Percentiles rank a stretch among this genome's conserved stretches.
phyloP scores from a whole-genome alignment of 1,139 yeast species.

The Magnusiomyces tetraspermus region DNA sequence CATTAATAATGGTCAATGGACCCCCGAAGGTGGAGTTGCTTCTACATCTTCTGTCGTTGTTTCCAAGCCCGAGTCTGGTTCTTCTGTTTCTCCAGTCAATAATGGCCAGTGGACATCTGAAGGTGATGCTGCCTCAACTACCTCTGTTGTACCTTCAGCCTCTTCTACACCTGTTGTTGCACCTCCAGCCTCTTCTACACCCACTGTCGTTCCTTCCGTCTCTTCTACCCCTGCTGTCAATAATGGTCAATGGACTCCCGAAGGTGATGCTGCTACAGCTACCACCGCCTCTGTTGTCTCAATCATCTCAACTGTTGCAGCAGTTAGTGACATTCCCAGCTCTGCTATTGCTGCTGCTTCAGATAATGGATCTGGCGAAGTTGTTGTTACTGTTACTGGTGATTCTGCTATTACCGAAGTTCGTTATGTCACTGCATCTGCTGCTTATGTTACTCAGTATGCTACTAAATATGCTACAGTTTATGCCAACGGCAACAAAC shows the following conservation, averaged over 20 bases:
- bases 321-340: background rate
- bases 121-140: background rate
- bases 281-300: background rate
- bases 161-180: background rate
- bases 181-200: constrained; percentile 8
- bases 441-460: background rate
- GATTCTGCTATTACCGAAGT: background rate
- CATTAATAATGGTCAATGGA: background rate
- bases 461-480: constrained; percentile 1
- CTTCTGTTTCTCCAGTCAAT: background rate
- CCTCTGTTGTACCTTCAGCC: constrained; percentile 3
- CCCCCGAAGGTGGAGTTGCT: background rate
- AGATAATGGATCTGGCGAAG: background rate
- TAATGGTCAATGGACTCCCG: background rate
- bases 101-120: background rate
- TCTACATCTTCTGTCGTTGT: background rate
- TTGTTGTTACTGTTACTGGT: constrained; percentile 1
- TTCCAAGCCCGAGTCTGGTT: background rate
- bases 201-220: background rate
- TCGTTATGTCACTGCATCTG: background rate
- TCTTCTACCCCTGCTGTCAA: background rate
- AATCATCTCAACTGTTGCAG: constrained; percentile 7
- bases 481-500: background rate
- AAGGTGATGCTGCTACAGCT: background rate
- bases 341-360: background rate